A percentile compares a stretch with the other conserved stretches of the same genome.
Conservation (phyloP, 768 basidiomycete species). For the Cubamyces sp. region DNA sequence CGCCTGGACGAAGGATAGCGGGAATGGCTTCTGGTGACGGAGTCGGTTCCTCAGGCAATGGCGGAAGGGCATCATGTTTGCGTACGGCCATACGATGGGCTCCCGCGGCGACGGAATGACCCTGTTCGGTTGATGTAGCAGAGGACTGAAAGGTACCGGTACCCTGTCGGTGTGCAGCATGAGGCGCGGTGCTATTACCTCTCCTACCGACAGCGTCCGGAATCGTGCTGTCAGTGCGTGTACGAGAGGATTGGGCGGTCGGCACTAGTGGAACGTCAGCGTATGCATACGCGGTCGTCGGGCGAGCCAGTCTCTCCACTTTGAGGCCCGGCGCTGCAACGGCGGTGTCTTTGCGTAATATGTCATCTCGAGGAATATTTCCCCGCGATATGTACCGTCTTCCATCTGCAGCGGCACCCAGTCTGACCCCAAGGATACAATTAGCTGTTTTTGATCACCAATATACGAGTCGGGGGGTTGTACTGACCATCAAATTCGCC, state of each 20-base stretch:
- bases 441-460: not conserved
- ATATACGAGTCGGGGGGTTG: constrained; percentile 20
- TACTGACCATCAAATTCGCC: constrained; percentile 91
- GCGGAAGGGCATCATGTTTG: constrained; percentile 43
- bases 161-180: not conserved
- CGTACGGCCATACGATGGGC: constrained; percentile 22
- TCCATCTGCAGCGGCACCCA: constrained; percentile 67
- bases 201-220: not conserved
- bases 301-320: constrained; percentile 34
- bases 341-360: constrained; percentile 77
- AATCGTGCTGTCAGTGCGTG: not conserved
- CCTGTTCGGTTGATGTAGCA: not conserved
- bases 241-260: not conserved
- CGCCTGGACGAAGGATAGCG: constrained; percentile 48
- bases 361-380: constrained; percentile 92
- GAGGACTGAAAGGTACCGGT: not conserved
- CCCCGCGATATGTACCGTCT: constrained; percentile 69
- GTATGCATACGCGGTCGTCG: constrained; percentile 9
- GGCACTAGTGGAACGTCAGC: not conserved
- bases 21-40: constrained; percentile 36
- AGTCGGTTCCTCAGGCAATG: constrained; percentile 39
- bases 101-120: not conserved
- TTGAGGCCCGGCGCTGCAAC: constrained; percentile 37
- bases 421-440: constrained; percentile 45
- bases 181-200: not conserved